Conservation (phyloP, 1,284 basidiomycete species). For the Melanopsichium pennsylvanicum region DNA sequence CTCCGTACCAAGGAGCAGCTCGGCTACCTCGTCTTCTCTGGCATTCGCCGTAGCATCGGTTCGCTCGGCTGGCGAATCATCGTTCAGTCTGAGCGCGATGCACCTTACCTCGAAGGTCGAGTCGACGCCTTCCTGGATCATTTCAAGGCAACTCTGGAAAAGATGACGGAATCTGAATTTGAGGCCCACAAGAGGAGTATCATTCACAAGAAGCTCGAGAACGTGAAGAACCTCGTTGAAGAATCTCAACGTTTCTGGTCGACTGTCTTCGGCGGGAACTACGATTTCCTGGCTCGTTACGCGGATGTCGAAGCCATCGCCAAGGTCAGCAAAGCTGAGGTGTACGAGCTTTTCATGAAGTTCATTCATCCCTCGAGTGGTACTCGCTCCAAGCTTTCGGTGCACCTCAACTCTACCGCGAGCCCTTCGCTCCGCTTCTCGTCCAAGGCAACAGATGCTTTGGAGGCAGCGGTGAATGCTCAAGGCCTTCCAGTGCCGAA, state of each 20-base stretch:
- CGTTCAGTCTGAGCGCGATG: conserved; percentile 86
- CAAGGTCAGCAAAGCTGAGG: conserved; percentile 77
- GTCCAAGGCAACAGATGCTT: conserved; percentile 73
- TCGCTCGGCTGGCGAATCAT: conserved; percentile 83
- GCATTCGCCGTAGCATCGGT: conserved; percentile 66
- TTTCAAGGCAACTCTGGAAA: conserved; percentile 70
- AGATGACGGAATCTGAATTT: conserved; percentile 57
- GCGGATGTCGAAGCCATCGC: conserved; percentile 75
- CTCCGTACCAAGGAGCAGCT: conserved; percentile 97
- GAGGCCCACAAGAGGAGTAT: conserved; percentile 55
- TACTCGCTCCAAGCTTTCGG: conserved; percentile 49
- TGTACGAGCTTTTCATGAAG: conserved; percentile 77
- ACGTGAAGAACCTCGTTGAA: conserved; percentile 61
- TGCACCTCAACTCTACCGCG: conserved; percentile 67
- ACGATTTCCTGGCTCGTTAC: conserved; percentile 69
- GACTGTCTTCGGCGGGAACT: conserved; percentile 72
- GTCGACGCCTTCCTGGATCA: conserved; percentile 84
- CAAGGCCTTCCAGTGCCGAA: conserved; percentile 72
- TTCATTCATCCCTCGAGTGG: conserved; percentile 71
- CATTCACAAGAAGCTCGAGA: conserved; percentile 62
- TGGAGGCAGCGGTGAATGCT: conserved; percentile 72
- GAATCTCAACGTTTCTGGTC: conserved; percentile 68
- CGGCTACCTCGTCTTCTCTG: conserved; percentile 73
- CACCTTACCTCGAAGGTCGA: conserved; percentile 84
- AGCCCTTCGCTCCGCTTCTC: conserved; percentile 73